Conservation (phyloP, 108 stramenopile species). For the Ochromonas danica region DNA sequence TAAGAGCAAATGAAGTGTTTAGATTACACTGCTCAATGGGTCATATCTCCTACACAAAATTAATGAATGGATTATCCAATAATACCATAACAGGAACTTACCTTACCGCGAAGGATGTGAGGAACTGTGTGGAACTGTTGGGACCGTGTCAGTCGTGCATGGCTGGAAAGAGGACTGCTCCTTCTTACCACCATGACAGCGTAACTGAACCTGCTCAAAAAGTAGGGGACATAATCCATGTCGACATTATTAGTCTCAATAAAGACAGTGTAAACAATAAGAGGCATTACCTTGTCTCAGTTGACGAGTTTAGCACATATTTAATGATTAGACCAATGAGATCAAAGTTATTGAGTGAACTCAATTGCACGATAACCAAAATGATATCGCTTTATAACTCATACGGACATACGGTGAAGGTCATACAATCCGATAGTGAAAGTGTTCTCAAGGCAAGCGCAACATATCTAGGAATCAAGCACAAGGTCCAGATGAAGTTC, state of each 20-base stretch:
- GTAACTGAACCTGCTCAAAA: background rate
- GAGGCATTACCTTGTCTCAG: background rate
- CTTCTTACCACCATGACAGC: background rate
- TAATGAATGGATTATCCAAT: slow-evolving; percentile 7
- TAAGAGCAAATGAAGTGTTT: slow-evolving; percentile 9
- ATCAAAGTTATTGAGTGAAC: background rate
- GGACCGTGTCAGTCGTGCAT: slow-evolving; percentile 9
- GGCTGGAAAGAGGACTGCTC: background rate
- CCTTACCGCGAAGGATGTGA: background rate
- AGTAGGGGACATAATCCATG: background rate
- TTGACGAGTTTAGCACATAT: background rate
- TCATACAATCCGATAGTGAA: background rate
- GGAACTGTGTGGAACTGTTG: background rate
- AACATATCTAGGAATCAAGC: background rate
- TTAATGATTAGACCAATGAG: background rate
- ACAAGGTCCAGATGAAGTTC: background rate
- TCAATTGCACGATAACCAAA: background rate
- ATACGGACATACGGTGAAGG: background rate
- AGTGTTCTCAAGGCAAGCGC: background rate
- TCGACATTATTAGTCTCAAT: background rate
- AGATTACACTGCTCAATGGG: slow-evolving; percentile 3
- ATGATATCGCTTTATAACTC: slow-evolving; percentile 7
- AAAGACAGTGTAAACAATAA: background rate
- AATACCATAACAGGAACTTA: background rate
- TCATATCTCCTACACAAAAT: background rate